phyloP scores from a whole-genome alignment of 1,284 basidiomycete species.

The Irpex sp. region DNA sequence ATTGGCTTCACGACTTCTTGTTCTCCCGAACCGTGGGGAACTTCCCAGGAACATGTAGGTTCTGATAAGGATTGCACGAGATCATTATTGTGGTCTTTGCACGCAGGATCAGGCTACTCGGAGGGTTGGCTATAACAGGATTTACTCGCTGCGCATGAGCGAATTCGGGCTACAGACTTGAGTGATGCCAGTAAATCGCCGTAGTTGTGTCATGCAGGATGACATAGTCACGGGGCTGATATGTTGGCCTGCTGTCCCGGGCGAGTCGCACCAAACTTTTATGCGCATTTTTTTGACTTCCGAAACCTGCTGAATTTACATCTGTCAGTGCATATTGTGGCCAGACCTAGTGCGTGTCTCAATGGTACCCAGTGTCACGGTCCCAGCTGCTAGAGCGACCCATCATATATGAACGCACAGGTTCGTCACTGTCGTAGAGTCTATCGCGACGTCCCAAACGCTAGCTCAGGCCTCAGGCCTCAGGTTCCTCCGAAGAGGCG shows the following conservation, averaged over 20 bases:
- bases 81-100: background rate
- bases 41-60: background rate
- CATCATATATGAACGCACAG: too few species aligned
- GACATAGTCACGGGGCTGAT: background rate
- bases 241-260: too few species aligned
- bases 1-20: background rate
- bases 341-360: background rate
- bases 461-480: too few species aligned
- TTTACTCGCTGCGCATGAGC: background rate
- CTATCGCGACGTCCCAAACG: too few species aligned
- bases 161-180: background rate
- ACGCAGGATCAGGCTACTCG: too few species aligned
- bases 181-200: background rate
- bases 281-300: background rate
- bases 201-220: background rate
- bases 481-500: too few species aligned
- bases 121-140: background rate
- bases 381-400: too few species aligned
- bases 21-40: background rate
- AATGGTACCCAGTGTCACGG: background rate
- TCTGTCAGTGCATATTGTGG: background rate
- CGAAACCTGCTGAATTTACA: background rate
- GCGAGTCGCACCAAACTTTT: background rate
- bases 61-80: background rate
- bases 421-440: too few species aligned